Conservation (phyloP, 305 asterid species). For the Withania somnifera region DNA sequence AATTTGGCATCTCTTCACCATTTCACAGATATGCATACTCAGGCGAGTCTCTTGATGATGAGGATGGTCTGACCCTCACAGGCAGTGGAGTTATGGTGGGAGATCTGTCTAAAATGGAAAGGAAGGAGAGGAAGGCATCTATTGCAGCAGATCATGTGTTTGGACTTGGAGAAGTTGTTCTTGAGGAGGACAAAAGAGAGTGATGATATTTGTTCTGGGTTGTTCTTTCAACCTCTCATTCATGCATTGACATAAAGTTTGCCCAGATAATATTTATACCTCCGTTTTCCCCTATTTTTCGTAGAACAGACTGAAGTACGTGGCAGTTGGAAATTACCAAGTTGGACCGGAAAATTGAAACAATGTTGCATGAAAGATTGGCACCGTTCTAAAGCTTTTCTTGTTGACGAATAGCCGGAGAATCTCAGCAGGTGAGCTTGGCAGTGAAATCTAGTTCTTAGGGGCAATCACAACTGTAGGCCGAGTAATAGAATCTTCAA, state of each 20-base stretch:
- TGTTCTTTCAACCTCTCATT: not conserved
- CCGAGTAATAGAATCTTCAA: not conserved
- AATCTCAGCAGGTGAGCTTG: not conserved
- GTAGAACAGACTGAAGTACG: not conserved
- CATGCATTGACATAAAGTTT: not conserved
- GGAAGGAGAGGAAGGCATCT: slow-evolving; percentile 66
- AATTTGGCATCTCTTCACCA: not conserved
- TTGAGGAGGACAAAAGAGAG: slow-evolving; percentile 88
- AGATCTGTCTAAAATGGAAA: slow-evolving; percentile 49
- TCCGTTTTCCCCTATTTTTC: not conserved
- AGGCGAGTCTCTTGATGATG: slow-evolving; percentile 69
- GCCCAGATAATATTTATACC: not conserved
- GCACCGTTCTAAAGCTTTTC: not conserved
- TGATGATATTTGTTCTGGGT: slow-evolving; percentile 14
- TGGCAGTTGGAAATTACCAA: not conserved
- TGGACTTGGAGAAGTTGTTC: slow-evolving; percentile 47
- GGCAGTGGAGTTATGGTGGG: slow-evolving; percentile 44
- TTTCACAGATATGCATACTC: slow-evolving; percentile 56
- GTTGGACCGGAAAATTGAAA: not conserved
- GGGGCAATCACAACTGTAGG: not conserved
- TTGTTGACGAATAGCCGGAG: not conserved
- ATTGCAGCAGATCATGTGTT: slow-evolving; percentile 56
- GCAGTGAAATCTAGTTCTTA: not conserved
- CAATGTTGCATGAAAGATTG: not conserved
- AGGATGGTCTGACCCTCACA: slow-evolving; percentile 65